These are phyloP conservation scores for Paramarasmius palmivorus DNA, from an alignment of 1,284 basidiomycete species.

Conservation along the genomic window DNA sequence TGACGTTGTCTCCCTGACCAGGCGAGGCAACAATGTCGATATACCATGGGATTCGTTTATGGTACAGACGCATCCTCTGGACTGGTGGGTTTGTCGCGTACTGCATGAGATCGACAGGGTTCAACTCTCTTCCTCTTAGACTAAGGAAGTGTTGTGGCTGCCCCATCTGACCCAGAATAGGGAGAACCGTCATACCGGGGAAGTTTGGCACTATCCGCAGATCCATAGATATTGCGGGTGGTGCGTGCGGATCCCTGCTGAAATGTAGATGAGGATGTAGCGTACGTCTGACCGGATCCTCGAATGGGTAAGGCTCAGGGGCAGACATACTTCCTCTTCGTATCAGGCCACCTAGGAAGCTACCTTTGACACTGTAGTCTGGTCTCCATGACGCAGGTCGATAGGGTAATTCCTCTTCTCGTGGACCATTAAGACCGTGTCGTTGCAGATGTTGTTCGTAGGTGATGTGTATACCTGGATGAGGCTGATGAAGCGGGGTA, in stretches of 20 bases:
- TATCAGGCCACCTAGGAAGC: constrained; percentile 1
- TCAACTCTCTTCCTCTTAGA: not conserved
- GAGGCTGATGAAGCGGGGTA: not conserved
- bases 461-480: not conserved
- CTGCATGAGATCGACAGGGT: not conserved
- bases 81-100: not conserved
- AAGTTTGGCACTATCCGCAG: not conserved
- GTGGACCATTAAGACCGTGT: not conserved
- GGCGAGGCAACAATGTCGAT: not conserved
- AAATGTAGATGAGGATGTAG: not conserved
- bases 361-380: not conserved
- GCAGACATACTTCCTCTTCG: constrained; percentile 5
- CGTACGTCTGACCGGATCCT: not conserved
- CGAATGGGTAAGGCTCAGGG: not conserved
- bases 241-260: not conserved
- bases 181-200: not conserved
- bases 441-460: not conserved
- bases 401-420: not conserved
- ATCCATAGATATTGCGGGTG: not conserved
- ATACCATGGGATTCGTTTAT: not conserved
- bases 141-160: not conserved
- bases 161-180: not conserved
- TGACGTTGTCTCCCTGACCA: not conserved
- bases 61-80: not conserved
- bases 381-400: not conserved